Percentiles rank a stretch among this genome's conserved stretches.
Evolutionary conservation across 768 basidiomycete species (phyloP).

Genomic region (Lentinula sp.): DNA sequence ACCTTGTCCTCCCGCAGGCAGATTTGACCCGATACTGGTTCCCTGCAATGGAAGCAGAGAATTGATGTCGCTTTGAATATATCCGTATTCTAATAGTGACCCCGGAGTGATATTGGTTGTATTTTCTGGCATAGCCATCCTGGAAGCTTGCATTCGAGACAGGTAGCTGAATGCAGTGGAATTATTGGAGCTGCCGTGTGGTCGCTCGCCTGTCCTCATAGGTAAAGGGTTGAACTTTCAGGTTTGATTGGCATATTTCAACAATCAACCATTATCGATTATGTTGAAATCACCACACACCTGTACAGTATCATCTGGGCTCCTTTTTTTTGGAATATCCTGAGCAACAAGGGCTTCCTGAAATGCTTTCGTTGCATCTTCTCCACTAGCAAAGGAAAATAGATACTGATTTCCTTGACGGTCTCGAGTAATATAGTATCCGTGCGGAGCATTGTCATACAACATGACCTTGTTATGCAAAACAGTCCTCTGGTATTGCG

Average conservation of each 20-base stretch:
- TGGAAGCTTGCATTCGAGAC: background rate
- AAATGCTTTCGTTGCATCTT: background rate
- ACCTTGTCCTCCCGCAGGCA: too few relatives aligned
- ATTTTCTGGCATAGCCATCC: too few relatives aligned
- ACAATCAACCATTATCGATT: too few relatives aligned
- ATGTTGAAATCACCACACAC: background rate
- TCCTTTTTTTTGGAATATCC: background rate
- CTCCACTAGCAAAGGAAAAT: background rate
- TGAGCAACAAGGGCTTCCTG: background rate
- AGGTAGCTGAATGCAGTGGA: background rate
- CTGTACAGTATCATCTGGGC: background rate
- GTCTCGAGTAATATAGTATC: background rate
- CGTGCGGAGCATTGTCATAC: background rate
- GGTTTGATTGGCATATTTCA: background rate
- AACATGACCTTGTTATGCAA: background rate
- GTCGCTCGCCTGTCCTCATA: background rate
- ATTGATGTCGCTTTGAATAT: too few relatives aligned
- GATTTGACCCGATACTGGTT: too few relatives aligned
- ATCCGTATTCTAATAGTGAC: too few relatives aligned
- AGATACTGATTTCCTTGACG: background rate
- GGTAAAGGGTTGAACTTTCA: background rate
- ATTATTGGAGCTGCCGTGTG: background rate
- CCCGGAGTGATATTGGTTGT: too few relatives aligned
- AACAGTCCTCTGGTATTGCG: background rate
- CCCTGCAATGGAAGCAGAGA: too few relatives aligned